Evolutionary conservation across 805 yeast genomes (phyloP).

Genomic region (Suhomyces vadensis): DNA sequence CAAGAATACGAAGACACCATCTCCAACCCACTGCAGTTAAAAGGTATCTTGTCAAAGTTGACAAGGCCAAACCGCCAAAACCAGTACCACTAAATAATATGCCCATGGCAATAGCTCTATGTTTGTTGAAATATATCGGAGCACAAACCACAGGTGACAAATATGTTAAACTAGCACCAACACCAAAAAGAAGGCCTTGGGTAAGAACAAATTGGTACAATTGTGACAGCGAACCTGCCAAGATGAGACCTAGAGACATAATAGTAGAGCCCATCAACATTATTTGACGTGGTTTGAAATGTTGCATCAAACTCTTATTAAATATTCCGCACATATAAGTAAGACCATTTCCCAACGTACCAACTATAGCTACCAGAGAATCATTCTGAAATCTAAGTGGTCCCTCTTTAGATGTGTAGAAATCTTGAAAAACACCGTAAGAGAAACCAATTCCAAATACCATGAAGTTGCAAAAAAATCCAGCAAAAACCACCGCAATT

Average conservation of each 20-base stretch:
- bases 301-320: conserved; percentile 20
- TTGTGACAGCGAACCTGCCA: conserved; percentile 23
- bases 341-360: conserved; percentile 31
- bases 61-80: conserved; percentile 34
- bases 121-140: conserved; percentile 29
- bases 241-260: conserved; percentile 28
- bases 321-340: conserved; percentile 31
- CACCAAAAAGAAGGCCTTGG: conserved; percentile 35
- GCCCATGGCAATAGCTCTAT: conserved; percentile 38
- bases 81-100: conserved; percentile 38
- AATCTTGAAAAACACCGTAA: conserved; percentile 40
- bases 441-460: conserved; percentile 39
- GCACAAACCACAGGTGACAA: conserved; percentile 36
- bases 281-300: conserved; percentile 18
- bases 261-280: conserved; percentile 29
- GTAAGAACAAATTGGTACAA: conserved; percentile 29
- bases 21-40: conserved; percentile 32
- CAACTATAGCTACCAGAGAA: conserved; percentile 33
- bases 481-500: conserved; percentile 16
- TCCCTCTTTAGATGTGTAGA: conserved; percentile 27
- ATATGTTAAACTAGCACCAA: conserved; percentile 34
- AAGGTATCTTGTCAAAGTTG: conserved; percentile 26
- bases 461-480: conserved; percentile 28
- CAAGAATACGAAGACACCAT: conserved; percentile 33
- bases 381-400: conserved; percentile 25